Evolutionary conservation across 129 eudicot species (phyloP), one percentile per base, ranked within the genome.

Genomic region (Solidago caesia): DNA sequence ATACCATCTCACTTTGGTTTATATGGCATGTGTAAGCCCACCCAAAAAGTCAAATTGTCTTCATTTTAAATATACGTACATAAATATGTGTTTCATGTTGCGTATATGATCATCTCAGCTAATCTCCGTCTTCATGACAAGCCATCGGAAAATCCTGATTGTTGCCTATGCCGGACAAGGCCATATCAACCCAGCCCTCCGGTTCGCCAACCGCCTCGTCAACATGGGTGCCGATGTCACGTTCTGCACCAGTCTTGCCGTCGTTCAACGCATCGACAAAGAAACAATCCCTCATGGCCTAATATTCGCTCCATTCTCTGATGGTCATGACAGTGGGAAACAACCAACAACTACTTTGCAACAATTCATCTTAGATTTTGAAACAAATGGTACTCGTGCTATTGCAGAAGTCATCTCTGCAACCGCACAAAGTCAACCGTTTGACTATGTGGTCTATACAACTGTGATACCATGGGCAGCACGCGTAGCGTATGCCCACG

Each of bases 161-260:
- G 75, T 79, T 41, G 67, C 82, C 43, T 70, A 61, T 65, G 70
- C 81, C 33, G 81, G 52, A 4, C 86, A 83, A 47, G 86, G 82
- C 61, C 84, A 80, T 43, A 76, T 84, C 26, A 84, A 80, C 68
- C 87, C 87, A 2, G 12, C 88, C 59, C 79, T 84, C 49, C 84
- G 62, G 27, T 76, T 84, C 14, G 76, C 84, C 8, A 80, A 67
- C 25, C 46, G 70, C 7, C 82, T 84, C 13, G 1, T 42, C 47
- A 16, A 57, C 25, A 16, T 76, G 27, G 80, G 80, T 16, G 69
- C 77, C 7, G 55, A 72, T 1, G 77, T 84, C 74, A 83, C 84
- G 21, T 83, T 78, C 58, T 13, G 58, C 25, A 52, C 58, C 21
- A 52, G 58, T 52, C 58, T 52, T 4, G 27, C 67, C n/a, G 44